Evolutionary conservation across 2,329 filamentous ascomycete genomes (phyloP), one percentile per base, ranked within the genome.

Genomic region (Triangularia verruculosa): DNA sequence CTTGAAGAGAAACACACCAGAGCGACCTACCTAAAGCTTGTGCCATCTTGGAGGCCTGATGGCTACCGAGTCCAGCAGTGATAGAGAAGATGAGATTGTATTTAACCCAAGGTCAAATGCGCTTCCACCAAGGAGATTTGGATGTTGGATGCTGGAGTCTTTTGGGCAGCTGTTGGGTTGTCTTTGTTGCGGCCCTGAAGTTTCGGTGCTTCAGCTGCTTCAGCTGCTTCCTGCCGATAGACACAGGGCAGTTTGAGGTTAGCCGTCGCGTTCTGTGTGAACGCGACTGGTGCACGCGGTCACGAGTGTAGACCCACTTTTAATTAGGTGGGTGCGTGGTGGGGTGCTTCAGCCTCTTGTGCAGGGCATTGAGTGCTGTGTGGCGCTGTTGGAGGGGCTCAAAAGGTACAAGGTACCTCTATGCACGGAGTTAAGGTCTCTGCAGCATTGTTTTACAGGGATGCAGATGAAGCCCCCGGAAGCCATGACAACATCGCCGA

Each of bases 21-120:
- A 47, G n/a, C 13, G 39, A 61, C 69, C 11, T 20, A 75, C 73
- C 72, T 61, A 67, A 57, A 32, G 68, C 62, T 54, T 66, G 63
- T 53, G 71, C 68, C 73, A 75, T 74, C 39, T 64, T 69, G 60
- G 24, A 43, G 22, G 12, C 11, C 0, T 4, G 15, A 24, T 51
- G 6, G 15, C 7, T 7, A 12, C 43, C 20, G 30, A 6, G 30
- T 32, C 39, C 8, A 9, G 17, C 4, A 8, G 5, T 47, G 17
- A 39, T 9, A 28, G 9, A 28, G 27, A 20, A 20, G 15, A 20
- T 20, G 39, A 28, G 27, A n/a, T n/a, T n/a, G n/a, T n/a, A n/a
- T n/a, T n/a, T n/a, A n/a, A n/a, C n/a, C n/a, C n/a, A n/a, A n/a
- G n/a, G n/a, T n/a, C n/a, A n/a, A n/a, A n/a, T n/a, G n/a, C n/a